Percentiles rank a stretch among this genome's conserved stretches.
Evolutionary conservation across 2,329 filamentous ascomycete species (phyloP).

Genomic region (Fusarium nelsonii): DNA sequence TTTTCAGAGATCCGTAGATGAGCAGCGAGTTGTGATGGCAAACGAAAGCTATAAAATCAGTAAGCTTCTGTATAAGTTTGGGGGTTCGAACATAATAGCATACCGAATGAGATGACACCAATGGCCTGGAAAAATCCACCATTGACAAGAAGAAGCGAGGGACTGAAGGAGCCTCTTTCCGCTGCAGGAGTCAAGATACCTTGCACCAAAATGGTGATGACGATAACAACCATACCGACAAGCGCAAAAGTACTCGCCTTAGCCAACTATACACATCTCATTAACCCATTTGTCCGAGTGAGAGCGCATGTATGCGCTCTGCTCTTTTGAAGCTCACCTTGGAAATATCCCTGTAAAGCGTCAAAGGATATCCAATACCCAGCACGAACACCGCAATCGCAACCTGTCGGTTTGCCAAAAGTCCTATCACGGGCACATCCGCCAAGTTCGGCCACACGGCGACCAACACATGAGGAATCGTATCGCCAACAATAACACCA

Average conservation of each 20-base stretch:
- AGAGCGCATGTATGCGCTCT: background rate
- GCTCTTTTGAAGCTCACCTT: constrained; percentile 71
- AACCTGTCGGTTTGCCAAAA: constrained; percentile 83
- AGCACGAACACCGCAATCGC: constrained; percentile 91
- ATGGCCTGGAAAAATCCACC: constrained; percentile 93
- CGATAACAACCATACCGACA: constrained; percentile 91
- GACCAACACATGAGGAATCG: constrained; percentile 88
- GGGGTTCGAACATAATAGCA: constrained; percentile 39
- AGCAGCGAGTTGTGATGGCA: constrained; percentile 95
- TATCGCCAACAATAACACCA: constrained; percentile 96
- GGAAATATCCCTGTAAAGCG: constrained; percentile 94
- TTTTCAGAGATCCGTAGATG: constrained; percentile 95
- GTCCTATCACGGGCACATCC: constrained; percentile 80
- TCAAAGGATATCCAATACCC: constrained; percentile 89
- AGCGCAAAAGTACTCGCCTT: constrained; percentile 95
- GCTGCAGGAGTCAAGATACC: constrained; percentile 79
- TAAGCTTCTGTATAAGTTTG: background rate
- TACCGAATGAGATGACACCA: constrained; percentile 97
- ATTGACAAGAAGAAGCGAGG: constrained; percentile 81
- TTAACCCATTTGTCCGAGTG: constrained; percentile 23
- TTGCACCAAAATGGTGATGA: constrained; percentile 88
- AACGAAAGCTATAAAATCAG: constrained; percentile 65
- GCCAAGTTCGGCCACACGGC: constrained; percentile 83
- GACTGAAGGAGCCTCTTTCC: constrained; percentile 77
- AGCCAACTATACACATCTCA: constrained; percentile 73